A percentile compares a stretch with the other conserved stretches of the same genome.
These are phyloP conservation scores for Agaricus sinodeliciosus DNA, from an alignment of 768 basidiomycete genomes.

Conservation along the genomic window DNA sequence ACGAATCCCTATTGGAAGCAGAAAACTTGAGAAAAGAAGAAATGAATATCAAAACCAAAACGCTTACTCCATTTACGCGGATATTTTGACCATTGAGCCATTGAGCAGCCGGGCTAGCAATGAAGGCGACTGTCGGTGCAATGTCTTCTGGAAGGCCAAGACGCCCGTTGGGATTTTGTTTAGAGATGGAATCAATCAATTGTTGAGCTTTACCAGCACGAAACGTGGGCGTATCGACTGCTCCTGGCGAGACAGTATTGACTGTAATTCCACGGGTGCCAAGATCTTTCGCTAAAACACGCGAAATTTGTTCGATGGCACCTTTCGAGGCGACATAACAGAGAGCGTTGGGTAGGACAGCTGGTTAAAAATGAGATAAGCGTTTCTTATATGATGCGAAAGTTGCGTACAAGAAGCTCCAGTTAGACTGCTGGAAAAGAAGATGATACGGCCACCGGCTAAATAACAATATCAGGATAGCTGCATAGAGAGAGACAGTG, in stretches of 20 bases:
- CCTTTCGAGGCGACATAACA: slow-evolving; percentile 52
- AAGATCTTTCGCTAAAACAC: slow-evolving; percentile 55
- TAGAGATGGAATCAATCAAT: slow-evolving; percentile 38
- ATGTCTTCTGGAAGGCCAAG: slow-evolving; percentile 48
- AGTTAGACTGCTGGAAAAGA: slow-evolving; percentile 49
- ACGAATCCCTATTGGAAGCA: slow-evolving; percentile 2
- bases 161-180: slow-evolving; percentile 38
- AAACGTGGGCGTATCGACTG: slow-evolving; percentile 50
- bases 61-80: slow-evolving; percentile 49
- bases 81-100: slow-evolving; percentile 57
- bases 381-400: background rate
- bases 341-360: slow-evolving; percentile 39
- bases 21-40: background rate
- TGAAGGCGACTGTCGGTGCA: slow-evolving; percentile 44
- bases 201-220: slow-evolving; percentile 44
- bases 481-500: background rate
- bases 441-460: slow-evolving; percentile 51
- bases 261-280: slow-evolving; percentile 47
- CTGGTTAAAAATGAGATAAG: slow-evolving; percentile 13
- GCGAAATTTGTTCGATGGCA: slow-evolving; percentile 51
- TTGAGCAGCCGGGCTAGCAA: slow-evolving; percentile 43
- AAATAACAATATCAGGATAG: background rate
- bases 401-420: slow-evolving; percentile 26
- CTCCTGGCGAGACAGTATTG: slow-evolving; percentile 50
- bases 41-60: background rate